Base-by-base conservation (phyloP, 2,329 filamentous ascomycete species). In the Stagonosporopsis tanaceti region DNA sequence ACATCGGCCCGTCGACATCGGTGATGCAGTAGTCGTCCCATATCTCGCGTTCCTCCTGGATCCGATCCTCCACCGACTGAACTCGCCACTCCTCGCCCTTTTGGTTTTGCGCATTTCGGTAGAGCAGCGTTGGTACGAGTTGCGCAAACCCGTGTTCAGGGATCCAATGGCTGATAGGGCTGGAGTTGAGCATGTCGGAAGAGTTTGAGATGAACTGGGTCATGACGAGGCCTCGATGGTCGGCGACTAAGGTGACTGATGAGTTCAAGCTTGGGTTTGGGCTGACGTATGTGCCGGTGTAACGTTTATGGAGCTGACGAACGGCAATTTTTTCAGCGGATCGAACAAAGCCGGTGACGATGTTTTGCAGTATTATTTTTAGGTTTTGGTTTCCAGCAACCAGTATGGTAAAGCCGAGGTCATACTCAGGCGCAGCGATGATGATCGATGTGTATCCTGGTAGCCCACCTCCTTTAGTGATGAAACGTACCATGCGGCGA, bases 391-490 rank as follows among this genome's bases (percentile, higher is more conserved):
- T 56, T 6, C 76, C 72, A 37, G 66, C 76, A 17, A 70, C 71
- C 52, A 81, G 67, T 7, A 82, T 72, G 1, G 77, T 80, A 40
- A 82, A 67, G 2, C 78, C 71, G 1, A 82, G 65, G 17, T 77
- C 76, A 51, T 80, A 81, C 27, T 81, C 79, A 0, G 80, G 79
- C 1, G 80, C 62, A 6, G 76, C 50, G 11, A 77, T 69, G 42
- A 81, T 77, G 5, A 70, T 66, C 2, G 76, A 78, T 4, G 64
- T 65, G 47, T 82, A 83, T 2, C 76, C 77, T 1, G 78, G 78
- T 0, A 80, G 59, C 0, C 76, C 76, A 6, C 80, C 80, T 2
- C 68, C 63, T 63, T 83, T 83, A 2, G 80, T 81, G 34, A 78
- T 68, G 59, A 82, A 78, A 2, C 77, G 79, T 2, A 82, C 72